phyloP scores from a whole-genome alignment of 1,284 basidiomycete species.

The Cyathus pygmaeus region DNA sequence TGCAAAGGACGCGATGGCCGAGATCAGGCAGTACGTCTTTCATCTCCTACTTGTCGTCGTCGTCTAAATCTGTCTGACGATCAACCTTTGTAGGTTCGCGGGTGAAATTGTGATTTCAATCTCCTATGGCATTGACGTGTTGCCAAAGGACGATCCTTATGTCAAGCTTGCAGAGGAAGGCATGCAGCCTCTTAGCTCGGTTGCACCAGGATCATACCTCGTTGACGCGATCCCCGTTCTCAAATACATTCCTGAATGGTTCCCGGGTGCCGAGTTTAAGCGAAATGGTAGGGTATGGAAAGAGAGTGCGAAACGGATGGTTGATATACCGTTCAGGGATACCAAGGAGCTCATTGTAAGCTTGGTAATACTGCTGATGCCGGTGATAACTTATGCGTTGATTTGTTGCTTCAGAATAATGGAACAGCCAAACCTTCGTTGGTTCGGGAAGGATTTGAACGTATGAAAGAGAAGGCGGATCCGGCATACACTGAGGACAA shows the following conservation, averaged over 20 bases:
- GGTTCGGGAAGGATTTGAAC: not conserved
- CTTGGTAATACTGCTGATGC: constrained; percentile 24
- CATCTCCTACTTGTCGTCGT: not conserved
- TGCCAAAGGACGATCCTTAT: constrained; percentile 22
- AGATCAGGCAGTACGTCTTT: constrained; percentile 22
- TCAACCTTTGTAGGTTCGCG: constrained; percentile 15
- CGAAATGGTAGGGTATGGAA: constrained; percentile 27
- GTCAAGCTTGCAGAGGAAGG: constrained; percentile 19
- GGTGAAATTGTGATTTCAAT: constrained; percentile 35
- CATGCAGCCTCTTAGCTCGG: constrained; percentile 16
- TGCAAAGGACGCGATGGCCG: constrained; percentile 12
- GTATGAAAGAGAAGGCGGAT: constrained; percentile 1
- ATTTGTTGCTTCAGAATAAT: too few relatives aligned
- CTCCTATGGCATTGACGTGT: constrained; percentile 19
- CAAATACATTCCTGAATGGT: constrained; percentile 52
- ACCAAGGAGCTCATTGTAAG: constrained; percentile 25
- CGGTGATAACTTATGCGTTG: too few relatives aligned
- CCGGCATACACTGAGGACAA: constrained; percentile 5
- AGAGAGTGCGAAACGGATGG: constrained; percentile 19
- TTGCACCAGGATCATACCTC: constrained; percentile 20
- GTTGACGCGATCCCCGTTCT: constrained; percentile 32
- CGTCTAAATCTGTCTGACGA: not conserved
- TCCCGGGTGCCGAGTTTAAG: constrained; percentile 35
- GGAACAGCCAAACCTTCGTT: not conserved
- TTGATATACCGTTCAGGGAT: constrained; percentile 26